phyloP scores from a whole-genome alignment of 306 rosid species.

The Erythrophleum fordii region DNA sequence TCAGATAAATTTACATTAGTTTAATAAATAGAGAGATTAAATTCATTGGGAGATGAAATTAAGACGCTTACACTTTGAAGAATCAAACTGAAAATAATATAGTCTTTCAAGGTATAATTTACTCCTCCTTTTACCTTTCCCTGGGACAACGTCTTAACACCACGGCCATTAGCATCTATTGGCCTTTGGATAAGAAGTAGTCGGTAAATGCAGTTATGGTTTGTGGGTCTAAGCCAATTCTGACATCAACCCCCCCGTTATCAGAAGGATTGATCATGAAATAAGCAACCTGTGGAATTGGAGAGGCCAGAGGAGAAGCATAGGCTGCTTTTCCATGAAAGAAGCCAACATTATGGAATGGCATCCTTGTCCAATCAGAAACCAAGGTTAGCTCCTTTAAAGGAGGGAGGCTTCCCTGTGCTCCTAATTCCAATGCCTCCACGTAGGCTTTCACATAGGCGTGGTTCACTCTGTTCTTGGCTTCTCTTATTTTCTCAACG shows the following conservation, averaged over 20 bases:
- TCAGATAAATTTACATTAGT: neutral
- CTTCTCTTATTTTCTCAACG: conserved; percentile 57
- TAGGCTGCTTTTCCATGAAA: conserved; percentile 54
- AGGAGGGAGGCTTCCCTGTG: conserved; percentile 63
- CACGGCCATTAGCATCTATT: neutral
- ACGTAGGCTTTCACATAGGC: conserved; percentile 60
- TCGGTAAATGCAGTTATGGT: conserved; percentile 45
- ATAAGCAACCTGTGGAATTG: conserved; percentile 61
- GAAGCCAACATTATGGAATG: conserved; percentile 67
- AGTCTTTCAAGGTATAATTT: neutral
- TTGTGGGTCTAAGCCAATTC: conserved; percentile 56
- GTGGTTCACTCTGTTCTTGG: conserved; percentile 58
- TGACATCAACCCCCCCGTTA: conserved; percentile 49
- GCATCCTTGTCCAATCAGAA: conserved; percentile 86
- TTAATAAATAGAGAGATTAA: neutral
- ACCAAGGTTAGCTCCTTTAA: conserved; percentile 70
- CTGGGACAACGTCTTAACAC: no score
- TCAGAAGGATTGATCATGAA: conserved; percentile 68
- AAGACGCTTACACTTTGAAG: neutral
- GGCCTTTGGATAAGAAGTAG: conserved; percentile 43
- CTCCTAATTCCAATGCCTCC: conserved; percentile 53
- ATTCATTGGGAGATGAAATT: neutral
- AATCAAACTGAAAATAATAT: neutral
- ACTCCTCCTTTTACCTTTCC: no score
- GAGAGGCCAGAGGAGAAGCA: conserved; percentile 67